Percentiles rank a stretch among this genome's conserved stretches.
Evolutionary conservation across 192 early-diverging fungal genomes (phyloP).

Genomic region (Entomortierella chlamydospora): DNA sequence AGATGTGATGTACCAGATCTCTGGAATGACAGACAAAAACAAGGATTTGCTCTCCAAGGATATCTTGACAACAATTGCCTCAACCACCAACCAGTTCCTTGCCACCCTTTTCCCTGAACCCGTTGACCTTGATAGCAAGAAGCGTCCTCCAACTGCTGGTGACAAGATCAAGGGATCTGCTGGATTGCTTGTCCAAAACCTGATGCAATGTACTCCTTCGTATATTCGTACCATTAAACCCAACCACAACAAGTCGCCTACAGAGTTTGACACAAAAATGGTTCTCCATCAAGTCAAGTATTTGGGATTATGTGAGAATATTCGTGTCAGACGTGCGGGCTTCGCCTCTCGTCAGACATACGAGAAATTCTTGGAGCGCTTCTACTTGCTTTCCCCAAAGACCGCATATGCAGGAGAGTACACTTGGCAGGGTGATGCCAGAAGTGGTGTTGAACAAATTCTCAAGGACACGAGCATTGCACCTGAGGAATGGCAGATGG

Average conservation of each 20-base stretch:
- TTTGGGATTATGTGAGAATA: constrained; percentile 96
- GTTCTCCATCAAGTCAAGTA: constrained; percentile 98
- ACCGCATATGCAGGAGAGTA: constrained; percentile 88
- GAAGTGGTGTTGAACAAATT: constrained; percentile 81
- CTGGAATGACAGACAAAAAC: constrained; percentile 98
- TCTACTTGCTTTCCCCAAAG: constrained; percentile 77
- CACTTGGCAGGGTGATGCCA: constrained; percentile 82
- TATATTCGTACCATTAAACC: constrained; percentile 99
- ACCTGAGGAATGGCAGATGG: constrained; percentile 94
- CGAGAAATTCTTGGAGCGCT: constrained; percentile 85
- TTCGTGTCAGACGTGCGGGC: constrained; percentile 96
- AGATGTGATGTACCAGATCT: constrained; percentile 90
- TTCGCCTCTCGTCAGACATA: constrained; percentile 97
- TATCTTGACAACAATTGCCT: constrained; percentile 87
- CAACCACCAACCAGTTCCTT: constrained; percentile 83
- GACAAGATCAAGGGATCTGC: constrained; percentile 92
- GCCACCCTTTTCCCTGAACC: constrained; percentile 89
- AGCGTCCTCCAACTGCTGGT: constrained; percentile 97
- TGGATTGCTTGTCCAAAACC: constrained; percentile 89
- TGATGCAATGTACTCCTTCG: constrained; percentile 95
- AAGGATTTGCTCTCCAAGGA: constrained; percentile 97
- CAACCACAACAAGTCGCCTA: constrained; percentile 92
- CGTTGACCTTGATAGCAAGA: constrained; percentile 88
- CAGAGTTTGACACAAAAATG: constrained; percentile 91
- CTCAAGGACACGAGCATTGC: constrained; percentile 88